Evolutionary conservation across 2,329 filamentous ascomycete genomes (phyloP).

Genomic region (Mariannaea sp.): DNA sequence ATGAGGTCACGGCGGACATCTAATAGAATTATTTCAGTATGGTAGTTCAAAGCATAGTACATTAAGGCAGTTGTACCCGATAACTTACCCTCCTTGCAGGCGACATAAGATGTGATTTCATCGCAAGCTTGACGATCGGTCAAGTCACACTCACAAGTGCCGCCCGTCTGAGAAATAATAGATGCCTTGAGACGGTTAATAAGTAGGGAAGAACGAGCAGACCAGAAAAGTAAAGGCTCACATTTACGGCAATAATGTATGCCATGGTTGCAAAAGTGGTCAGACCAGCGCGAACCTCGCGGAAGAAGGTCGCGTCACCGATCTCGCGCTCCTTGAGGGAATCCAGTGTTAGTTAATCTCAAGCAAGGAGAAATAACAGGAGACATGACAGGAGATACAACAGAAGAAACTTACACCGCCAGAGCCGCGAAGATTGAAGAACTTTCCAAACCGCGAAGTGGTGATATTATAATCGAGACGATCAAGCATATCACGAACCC

Average conservation of each 20-base stretch:
- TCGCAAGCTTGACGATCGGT: slow-evolving; percentile 53
- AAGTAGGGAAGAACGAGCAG: background rate
- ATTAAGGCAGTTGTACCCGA: background rate
- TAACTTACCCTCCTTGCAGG: slow-evolving; percentile 53
- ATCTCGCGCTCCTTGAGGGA: slow-evolving; percentile 65
- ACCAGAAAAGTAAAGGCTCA: slow-evolving; percentile 38
- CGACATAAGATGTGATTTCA: slow-evolving; percentile 48
- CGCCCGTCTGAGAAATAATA: slow-evolving; percentile 76
- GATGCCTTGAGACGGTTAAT: slow-evolving; percentile 57
- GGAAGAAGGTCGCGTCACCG: slow-evolving; percentile 71
- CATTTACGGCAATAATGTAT: slow-evolving; percentile 80
- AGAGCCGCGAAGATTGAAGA: slow-evolving; percentile 69
- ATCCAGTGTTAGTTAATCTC: background rate
- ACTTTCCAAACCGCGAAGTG: slow-evolving; percentile 56
- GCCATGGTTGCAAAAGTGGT: slow-evolving; percentile 84
- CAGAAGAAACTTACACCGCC: slow-evolving; percentile 62
- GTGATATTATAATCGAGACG: slow-evolving; percentile 44
- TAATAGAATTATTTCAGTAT: slow-evolving; percentile 12
- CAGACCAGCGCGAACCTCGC: slow-evolving; percentile 77
- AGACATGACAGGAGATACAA: slow-evolving; percentile 5
- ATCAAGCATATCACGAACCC: slow-evolving; percentile 45
- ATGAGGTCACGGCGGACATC: slow-evolving; percentile 77
- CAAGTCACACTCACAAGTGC: slow-evolving; percentile 70
- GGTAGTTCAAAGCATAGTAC: background rate
- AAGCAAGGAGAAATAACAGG: background rate